Evolutionary conservation across 352 stramenopile species (phyloP), one percentile per base, ranked within the genome.

Genomic region (Pythium aphanidermatum): DNA sequence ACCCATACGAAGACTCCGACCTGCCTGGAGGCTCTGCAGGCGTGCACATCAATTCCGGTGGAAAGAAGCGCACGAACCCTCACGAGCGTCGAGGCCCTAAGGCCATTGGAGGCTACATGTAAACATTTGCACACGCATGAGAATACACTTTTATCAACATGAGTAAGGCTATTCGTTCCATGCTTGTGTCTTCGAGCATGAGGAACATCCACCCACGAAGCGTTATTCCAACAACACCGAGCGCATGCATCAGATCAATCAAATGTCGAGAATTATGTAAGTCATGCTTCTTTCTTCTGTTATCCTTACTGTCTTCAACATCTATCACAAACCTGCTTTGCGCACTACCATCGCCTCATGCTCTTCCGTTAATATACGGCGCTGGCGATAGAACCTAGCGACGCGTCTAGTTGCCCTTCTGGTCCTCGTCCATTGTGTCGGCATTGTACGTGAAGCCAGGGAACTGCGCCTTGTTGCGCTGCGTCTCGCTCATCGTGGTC

Each of bases 1-100:
- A 98, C 67, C 96, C 96, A 28, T 99, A 99, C 65, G 85, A 92
- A 55, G 82, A 95, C 58, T 82, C 73, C 34, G 82, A 95, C 43
- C 24, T 90, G 35, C 74, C 77, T 27, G 60, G 52, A 27, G 69
- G 65, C n/a, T 29, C 64, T 23, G 46, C 53, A 16, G 68, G 60
- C 31, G 63, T 85, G 33, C 75, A 83, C 46, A 81, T 87, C 41
- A 87, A 87, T 58, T 65, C 63, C 37, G 75, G 74, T 12, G 75
- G 78, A 26, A 87, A 86, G 66, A 90, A 90, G 68, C 73, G 74
- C 42, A 72, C 66, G 36, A 80, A 79, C 50, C 70, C 71, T 39
- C 62, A 62, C 26, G 63, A 74, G 33, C 60, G 69, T 26, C 61
- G 64, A 38, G 48, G 41, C 17, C 32, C 57, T 26, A 70, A 64